Conservation (phyloP, 1,284 basidiomycete species). For the Sanguinoderma infundibulare region DNA sequence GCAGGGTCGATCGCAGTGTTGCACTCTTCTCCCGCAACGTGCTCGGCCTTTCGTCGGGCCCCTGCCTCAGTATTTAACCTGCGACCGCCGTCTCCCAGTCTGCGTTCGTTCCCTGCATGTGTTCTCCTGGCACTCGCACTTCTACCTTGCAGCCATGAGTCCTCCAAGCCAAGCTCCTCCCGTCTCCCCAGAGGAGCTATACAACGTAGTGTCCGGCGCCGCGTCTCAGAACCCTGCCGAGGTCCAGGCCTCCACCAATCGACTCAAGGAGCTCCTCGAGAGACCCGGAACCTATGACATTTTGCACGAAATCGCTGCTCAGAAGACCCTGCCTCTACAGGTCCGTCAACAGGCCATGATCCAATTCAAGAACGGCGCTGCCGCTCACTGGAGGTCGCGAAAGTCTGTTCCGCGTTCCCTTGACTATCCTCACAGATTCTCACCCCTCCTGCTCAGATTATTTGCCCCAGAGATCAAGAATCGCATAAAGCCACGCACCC, state of each 20-base stretch:
- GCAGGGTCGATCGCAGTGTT: not conserved
- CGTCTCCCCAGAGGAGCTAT: conserved; percentile 64
- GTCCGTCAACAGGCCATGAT: conserved; percentile 80
- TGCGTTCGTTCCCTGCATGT: conserved; percentile 2
- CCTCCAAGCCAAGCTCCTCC: conserved; percentile 16
- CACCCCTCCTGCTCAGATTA: conserved; percentile 47
- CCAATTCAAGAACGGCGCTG: conserved; percentile 78
- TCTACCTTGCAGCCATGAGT: conserved; percentile 2
- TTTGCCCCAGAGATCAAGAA: conserved; percentile 66
- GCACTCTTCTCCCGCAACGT: conserved; percentile 2
- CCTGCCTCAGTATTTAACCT: conserved; percentile 12
- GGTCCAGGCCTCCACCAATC: conserved; percentile 60
- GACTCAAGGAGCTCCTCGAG: conserved; percentile 68
- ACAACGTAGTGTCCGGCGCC: conserved; percentile 65
- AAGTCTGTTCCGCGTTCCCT: conserved; percentile 47
- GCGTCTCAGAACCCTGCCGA: conserved; percentile 69
- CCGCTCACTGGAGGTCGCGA: conserved; percentile 71
- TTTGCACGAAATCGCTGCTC: conserved; percentile 73
- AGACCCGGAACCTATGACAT: conserved; percentile 70
- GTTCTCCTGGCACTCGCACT: not conserved
- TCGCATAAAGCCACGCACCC: conserved; percentile 61
- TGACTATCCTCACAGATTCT: not conserved
- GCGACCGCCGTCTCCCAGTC: conserved; percentile 2
- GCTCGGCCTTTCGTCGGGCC: not conserved
- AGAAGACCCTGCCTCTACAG: conserved; percentile 57